phyloP scores from a whole-genome alignment of 106 monocot genomes.

The Allium sativum region DNA sequence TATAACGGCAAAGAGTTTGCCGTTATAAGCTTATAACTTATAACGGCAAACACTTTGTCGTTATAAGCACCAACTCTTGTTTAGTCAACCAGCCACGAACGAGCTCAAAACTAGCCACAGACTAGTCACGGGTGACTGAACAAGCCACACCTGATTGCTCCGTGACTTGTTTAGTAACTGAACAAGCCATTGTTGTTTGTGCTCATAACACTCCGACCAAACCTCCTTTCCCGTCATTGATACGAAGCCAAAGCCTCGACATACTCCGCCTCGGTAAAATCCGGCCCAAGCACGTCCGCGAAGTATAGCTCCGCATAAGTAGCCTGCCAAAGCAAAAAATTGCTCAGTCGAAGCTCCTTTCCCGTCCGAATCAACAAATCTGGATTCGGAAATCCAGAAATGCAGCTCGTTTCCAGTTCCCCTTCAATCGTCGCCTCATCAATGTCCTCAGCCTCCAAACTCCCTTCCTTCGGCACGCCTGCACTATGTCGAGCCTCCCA shows the following conservation, averaged over 20 bases:
- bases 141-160: no score
- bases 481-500: conserved; percentile 51
- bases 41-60: no score
- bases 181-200: no score
- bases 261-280: conserved; percentile 63
- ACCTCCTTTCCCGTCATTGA: conserved; percentile 64
- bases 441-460: conserved; percentile 42
- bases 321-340: conserved; percentile 72
- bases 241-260: conserved; percentile 47
- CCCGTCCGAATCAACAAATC: conserved; percentile 73
- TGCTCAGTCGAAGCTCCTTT: conserved; percentile 64
- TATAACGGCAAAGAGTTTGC: no score
- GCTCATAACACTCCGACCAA: conserved; percentile 27
- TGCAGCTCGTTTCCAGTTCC: conserved; percentile 44
- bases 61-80: no score
- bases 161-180: no score
- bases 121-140: no score
- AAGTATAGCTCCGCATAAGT: conserved; percentile 76
- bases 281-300: conserved; percentile 44
- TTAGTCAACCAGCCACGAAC: no score
- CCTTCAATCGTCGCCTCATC: conserved; percentile 39
- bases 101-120: no score
- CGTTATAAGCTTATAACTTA: no score
- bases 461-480: conserved; percentile 49
- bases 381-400: conserved; percentile 28